These are phyloP conservation scores for Corymbia maculata DNA, from an alignment of 345 rosid species.

Conservation along the genomic window DNA sequence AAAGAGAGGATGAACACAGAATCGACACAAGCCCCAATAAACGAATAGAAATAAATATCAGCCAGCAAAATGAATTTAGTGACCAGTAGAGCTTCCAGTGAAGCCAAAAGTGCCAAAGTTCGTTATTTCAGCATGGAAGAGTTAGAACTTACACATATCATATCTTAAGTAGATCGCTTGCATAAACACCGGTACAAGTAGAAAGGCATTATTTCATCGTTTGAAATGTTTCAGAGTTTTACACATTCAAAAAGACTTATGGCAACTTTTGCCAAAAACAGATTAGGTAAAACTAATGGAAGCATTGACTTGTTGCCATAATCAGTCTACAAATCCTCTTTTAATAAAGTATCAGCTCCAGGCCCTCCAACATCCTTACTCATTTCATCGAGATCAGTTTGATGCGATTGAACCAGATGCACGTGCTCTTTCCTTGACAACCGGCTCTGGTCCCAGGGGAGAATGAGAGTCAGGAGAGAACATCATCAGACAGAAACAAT, in stretches of 20 bases:
- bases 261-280: background rate
- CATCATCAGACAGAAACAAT: background rate
- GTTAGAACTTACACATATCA: background rate
- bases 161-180: background rate
- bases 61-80: background rate
- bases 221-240: background rate
- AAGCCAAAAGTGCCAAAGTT: background rate
- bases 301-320: background rate
- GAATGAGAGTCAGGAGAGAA: background rate
- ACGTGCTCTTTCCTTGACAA: constrained; percentile 12
- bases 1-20: background rate
- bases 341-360: background rate
- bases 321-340: background rate
- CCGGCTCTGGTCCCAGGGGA: constrained; percentile 21
- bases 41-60: background rate
- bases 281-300: background rate
- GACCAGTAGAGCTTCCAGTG: background rate
- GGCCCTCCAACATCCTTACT: background rate
- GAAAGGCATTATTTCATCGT: background rate
- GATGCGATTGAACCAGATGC: background rate
- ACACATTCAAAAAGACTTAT: background rate
- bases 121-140: background rate
- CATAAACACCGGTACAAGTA: background rate
- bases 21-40: background rate
- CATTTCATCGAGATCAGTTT: background rate